Percentiles rank a stretch among this genome's conserved stretches.
phyloP scores from a whole-genome alignment of 2,329 filamentous ascomycete species.

The Amylocarpus encephaloides region DNA sequence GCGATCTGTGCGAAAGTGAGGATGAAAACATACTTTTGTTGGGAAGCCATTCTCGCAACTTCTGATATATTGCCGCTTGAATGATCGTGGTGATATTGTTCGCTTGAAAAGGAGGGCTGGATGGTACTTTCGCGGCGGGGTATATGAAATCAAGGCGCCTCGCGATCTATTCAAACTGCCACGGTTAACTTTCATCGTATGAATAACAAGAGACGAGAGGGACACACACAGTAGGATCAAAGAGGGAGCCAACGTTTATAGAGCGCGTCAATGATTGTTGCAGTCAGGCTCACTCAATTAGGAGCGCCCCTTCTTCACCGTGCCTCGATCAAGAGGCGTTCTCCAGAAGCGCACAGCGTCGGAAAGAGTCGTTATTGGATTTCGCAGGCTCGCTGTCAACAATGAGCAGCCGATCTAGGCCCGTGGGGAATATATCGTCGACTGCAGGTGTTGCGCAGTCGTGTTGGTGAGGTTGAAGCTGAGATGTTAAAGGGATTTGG shows the following conservation, averaged over 20 bases:
- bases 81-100: constrained; percentile 3
- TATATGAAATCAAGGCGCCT: constrained; percentile 13
- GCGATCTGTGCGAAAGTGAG: constrained; percentile 17
- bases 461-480: not conserved
- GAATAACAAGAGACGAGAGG: not conserved
- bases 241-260: not conserved
- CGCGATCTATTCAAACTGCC: not conserved
- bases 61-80: constrained; percentile 13
- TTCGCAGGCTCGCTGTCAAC: not conserved
- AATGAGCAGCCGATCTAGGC: not conserved
- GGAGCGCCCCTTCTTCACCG: constrained; percentile 2
- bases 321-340: constrained; percentile 1
- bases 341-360: constrained; percentile 5
- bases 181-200: not conserved
- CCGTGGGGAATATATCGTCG: not conserved
- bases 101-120: constrained; percentile 6
- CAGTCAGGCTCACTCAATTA: not conserved
- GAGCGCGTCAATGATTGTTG: not conserved
- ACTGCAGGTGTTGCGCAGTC: not conserved
- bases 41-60: constrained; percentile 27
- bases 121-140: constrained; percentile 21
- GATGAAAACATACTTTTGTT: constrained; percentile 27
- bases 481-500: not conserved
- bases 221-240: not conserved
- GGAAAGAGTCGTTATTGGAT: not conserved